Conservation (phyloP, 106 monocot genomes). For the Dendrobium catenatum region DNA sequence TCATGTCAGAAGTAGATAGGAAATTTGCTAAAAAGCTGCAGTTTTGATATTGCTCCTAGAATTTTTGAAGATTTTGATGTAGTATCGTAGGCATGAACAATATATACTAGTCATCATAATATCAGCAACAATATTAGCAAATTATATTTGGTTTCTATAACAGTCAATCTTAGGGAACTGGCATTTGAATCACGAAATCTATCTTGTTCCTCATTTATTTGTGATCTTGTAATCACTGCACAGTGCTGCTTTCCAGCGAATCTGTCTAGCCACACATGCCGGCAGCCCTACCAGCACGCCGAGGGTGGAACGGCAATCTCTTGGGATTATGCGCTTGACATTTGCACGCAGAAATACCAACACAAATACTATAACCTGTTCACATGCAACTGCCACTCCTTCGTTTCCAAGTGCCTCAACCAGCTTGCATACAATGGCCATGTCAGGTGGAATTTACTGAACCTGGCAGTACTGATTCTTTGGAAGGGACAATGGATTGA, state of each 20-base stretch:
- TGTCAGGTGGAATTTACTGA: constrained; percentile 51
- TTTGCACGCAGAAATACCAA: constrained; percentile 45
- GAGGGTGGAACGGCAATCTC: constrained; percentile 53
- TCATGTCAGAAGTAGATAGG: not conserved
- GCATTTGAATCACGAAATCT: not conserved
- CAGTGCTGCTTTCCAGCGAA: constrained; percentile 53
- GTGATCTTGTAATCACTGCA: not conserved
- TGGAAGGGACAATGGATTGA: constrained; percentile 61
- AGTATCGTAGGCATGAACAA: too few relatives aligned
- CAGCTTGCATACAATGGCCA: constrained; percentile 46
- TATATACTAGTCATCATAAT: not conserved
- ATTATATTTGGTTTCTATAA: not conserved
- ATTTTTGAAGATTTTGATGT: not conserved
- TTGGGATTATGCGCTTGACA: constrained; percentile 61
- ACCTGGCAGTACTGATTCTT: constrained; percentile 33
- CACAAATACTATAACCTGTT: constrained; percentile 81
- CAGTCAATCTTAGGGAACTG: not conserved
- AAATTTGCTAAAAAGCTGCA: not conserved
- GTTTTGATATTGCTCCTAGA: not conserved
- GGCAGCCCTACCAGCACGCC: constrained; percentile 42
- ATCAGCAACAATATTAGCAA: not conserved
- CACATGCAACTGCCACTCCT: constrained; percentile 79
- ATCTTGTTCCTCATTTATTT: not conserved
- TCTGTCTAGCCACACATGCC: constrained; percentile 45
- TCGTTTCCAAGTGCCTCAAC: constrained; percentile 71